Evolutionary conservation across 257 asterid species (phyloP), one percentile per base, ranked within the genome.

Genomic region (Thymus mandschuricus): DNA sequence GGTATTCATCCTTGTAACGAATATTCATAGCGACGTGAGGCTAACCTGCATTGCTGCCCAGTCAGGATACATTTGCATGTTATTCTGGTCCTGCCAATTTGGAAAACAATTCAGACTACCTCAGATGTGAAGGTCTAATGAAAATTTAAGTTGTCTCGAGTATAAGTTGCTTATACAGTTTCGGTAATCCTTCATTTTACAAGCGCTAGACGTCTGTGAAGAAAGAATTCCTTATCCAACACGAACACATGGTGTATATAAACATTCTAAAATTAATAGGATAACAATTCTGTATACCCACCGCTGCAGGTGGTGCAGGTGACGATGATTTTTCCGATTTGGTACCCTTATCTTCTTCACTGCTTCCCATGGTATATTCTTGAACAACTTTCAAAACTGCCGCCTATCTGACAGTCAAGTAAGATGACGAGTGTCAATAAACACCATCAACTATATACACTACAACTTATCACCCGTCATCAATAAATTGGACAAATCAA

Each of bases 11-110:
- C 59, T 38, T 45, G 60, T 1, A 66, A 58, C n/a, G 10, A 38
- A 56, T 52, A 29, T 12, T 8, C 4, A n/a, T 34, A 15, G 21
- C 56, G 38, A 44, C 49, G 49, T 58, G 12, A 56, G 49, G 48
- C 66, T 35, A 68, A 94, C 99, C 97, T 95, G 99, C 92, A 95
- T 87, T 6, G 97, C 80, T 27, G 99, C 90, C 99, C 99, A 95
- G 78, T 95, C 98, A 65, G 97, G 96, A 85, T 86, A 95, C 29
- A 86, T 78, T 38, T 88, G 96, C 72, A 84, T 56, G 74, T 82
- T 89, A 67, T 78, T 83, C 78, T 88, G 97, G 21, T 95, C 99
- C 99, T 88, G 98, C 66, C 61, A 87, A 79, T 21, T 70, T 28
- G 60, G 75, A 82, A 74, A 11, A 44, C 60, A 73, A 44, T 76